Evolutionary conservation across 805 yeast species (phyloP).

Genomic region (Candida awuae): DNA sequence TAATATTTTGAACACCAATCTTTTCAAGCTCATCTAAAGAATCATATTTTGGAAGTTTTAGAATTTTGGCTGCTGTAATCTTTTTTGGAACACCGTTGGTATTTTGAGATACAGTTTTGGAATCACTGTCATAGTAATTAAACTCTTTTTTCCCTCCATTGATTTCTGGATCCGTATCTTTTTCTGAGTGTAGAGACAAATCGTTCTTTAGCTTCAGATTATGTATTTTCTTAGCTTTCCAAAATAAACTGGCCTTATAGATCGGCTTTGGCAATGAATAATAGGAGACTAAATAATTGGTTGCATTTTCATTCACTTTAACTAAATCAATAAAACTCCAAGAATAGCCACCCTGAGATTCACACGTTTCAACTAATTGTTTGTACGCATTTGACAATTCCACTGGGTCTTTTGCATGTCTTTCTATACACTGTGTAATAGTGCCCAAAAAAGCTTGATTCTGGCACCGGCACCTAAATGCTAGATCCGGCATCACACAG

Average conservation of each 20-base stretch:
- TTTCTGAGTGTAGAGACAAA: too few species aligned
- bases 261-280: slow-evolving; percentile 7
- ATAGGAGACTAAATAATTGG: slow-evolving; percentile 17
- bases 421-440: slow-evolving; percentile 29
- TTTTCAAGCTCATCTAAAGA: slow-evolving; percentile 5
- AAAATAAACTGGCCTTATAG: slow-evolving; percentile 8
- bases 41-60: slow-evolving; percentile 5
- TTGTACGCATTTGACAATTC: slow-evolving; percentile 26
- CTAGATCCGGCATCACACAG: slow-evolving; percentile 28
- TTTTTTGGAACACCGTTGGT: slow-evolving; percentile 7
- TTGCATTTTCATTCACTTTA: slow-evolving; percentile 24
- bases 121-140: too few species aligned
- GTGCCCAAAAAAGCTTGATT: slow-evolving; percentile 31
- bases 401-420: slow-evolving; percentile 21
- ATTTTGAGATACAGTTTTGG: too few species aligned
- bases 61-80: slow-evolving; percentile 2
- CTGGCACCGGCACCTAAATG: slow-evolving; percentile 30
- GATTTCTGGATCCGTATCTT: too few species aligned
- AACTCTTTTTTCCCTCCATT: too few species aligned
- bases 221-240: slow-evolving; percentile 7
- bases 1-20: slow-evolving; percentile 8
- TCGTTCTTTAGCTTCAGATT: too few species aligned
- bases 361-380: slow-evolving; percentile 30
- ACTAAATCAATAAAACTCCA: slow-evolving; percentile 25
- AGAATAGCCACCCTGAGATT: slow-evolving; percentile 25